Percentiles rank a stretch among this genome's conserved stretches.
These are phyloP conservation scores for Trichophyton schoenleinii DNA, from an alignment of 2,329 filamentous ascomycete genomes.

Conservation along the genomic window DNA sequence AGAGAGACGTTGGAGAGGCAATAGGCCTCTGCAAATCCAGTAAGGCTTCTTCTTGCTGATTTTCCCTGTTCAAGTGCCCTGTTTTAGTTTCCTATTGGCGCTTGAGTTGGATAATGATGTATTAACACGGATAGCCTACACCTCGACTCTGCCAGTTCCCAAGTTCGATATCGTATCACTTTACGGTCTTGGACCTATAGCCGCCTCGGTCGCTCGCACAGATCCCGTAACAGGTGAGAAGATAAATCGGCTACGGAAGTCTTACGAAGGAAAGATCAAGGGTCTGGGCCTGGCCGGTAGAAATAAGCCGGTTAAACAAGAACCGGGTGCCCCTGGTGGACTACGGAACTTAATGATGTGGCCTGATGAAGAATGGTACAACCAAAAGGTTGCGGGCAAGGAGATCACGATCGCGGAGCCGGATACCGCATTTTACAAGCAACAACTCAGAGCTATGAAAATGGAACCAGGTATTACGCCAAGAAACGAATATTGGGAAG, in stretches of 20 bases:
- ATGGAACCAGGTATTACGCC: conserved; percentile 36
- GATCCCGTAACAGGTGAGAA: conserved; percentile 54
- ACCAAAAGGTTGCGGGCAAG: conserved; percentile 37
- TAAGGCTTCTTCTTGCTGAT: conserved; percentile 28
- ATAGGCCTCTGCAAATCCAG: conserved; percentile 39
- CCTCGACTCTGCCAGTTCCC: conserved; percentile 43
- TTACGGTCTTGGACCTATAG: conserved; percentile 45
- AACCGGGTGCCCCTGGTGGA: conserved; percentile 27
- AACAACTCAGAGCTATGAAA: conserved; percentile 35
- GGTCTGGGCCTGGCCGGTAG: conserved; percentile 35
- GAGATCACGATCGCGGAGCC: conserved; percentile 33
- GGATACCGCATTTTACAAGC: conserved; percentile 29
- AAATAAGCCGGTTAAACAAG: conserved; percentile 37
- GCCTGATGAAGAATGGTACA: conserved; percentile 41
- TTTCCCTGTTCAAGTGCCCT: conserved; percentile 7
- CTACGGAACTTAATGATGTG: conserved; percentile 34
- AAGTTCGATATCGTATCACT: conserved; percentile 47
- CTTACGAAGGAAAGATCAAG: conserved; percentile 41
- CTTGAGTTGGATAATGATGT: conserved; percentile 23
- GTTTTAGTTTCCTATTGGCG: conserved; percentile 2
- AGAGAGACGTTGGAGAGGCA: conserved; percentile 35
- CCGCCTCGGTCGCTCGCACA: conserved; percentile 45
- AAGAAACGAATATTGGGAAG: conserved; percentile 38
- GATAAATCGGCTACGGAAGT: conserved; percentile 48
- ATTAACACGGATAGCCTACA: conserved; percentile 38